Percentiles rank a stretch among this genome's conserved stretches.
These are phyloP conservation scores for Leccinum solheimii DNA, from an alignment of 1,284 basidiomycete genomes.

Conservation along the genomic window DNA sequence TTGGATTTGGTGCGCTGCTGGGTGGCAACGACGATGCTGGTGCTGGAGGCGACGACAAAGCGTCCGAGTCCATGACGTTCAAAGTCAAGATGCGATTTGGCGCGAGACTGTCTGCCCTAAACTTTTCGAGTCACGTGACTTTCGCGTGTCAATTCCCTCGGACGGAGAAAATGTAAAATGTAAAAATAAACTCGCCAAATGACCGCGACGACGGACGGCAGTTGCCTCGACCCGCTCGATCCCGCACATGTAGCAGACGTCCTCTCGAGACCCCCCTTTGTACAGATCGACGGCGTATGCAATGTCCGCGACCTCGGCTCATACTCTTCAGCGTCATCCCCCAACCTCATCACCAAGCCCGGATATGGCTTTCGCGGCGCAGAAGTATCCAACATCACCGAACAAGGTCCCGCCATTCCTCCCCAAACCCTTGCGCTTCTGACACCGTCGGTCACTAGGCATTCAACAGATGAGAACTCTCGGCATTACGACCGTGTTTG, in stretches of 20 bases:
- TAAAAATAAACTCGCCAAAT: constrained; percentile 10
- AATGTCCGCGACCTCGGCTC: constrained; percentile 72
- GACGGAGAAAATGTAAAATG: neutral
- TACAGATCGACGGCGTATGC: constrained; percentile 64
- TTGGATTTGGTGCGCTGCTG: constrained; percentile 61
- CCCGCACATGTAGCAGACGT: constrained; percentile 58
- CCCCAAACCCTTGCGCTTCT: neutral
- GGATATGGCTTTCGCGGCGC: constrained; percentile 62
- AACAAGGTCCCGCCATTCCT: constrained; percentile 52
- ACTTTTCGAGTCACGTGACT: constrained; percentile 25
- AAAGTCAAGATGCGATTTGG: constrained; percentile 20
- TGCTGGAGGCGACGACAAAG: constrained; percentile 24
- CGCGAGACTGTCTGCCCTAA: constrained; percentile 49
- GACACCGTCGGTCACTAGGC: constrained; percentile 42
- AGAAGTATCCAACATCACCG: constrained; percentile 66
- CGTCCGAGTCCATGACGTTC: constrained; percentile 42
- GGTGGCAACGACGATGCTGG: constrained; percentile 58
- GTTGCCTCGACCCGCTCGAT: constrained; percentile 60
- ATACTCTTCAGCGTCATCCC: constrained; percentile 46
- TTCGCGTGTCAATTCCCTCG: constrained; percentile 8
- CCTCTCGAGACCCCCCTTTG: constrained; percentile 67
- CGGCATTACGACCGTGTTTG: constrained; percentile 67
- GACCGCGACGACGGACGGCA: constrained; percentile 22
- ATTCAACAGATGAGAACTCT: constrained; percentile 54
- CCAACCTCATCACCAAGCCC: constrained; percentile 54